Base-by-base conservation (phyloP, 163 green algal genomes). In the Chloroidium sp. region DNA sequence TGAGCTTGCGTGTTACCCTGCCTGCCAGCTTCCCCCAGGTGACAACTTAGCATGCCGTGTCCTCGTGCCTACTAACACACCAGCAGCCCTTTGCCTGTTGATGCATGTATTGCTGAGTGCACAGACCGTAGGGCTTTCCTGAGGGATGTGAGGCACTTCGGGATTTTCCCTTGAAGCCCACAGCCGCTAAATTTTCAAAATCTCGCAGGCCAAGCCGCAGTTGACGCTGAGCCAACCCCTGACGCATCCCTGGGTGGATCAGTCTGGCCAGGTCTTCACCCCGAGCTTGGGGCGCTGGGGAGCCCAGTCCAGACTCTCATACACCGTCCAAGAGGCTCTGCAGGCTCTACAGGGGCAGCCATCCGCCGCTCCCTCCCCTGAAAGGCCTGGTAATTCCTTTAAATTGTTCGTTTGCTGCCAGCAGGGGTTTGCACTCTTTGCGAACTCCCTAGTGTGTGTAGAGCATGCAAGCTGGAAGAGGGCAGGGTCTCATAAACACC, bases 21-120 rank as follows among this genome's bases (percentile, higher is more conserved):
- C 83, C 89, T 2, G 75, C 85, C 6, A 83, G 81, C 8, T 94
- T 94, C 62, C 90, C 90, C 3, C 78, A 88, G 75, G 90, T 8
- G 0, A 59, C 13, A 6, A 72, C 6, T 72, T 6, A 72, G 64
- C 64, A 72, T 6, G 8, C 64, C 8, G 64, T 6, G 64, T 10
- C 36, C 36, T 36, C 36, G 36, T 72, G 64, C 64, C 8, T 6
- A 72, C 64, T 72, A 72, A 6, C 64, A n/a, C 64, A 72, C 64
- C 36, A 36, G 36, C 36, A 36, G 36, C 36, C 36, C 36, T 36
- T 36, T 36, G 36, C 36, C 36, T 36, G 36, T 36, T 36, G 36
- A 72, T n/a, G 64, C 6, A 6, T 72, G 64, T 10, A 10, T 72
- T 72, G 57, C 62, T 79, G 4, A 3, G 61, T 69, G 1, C 2